Conservation (phyloP, 164 flowering plant species). For the Nelumbo lutea region DNA sequence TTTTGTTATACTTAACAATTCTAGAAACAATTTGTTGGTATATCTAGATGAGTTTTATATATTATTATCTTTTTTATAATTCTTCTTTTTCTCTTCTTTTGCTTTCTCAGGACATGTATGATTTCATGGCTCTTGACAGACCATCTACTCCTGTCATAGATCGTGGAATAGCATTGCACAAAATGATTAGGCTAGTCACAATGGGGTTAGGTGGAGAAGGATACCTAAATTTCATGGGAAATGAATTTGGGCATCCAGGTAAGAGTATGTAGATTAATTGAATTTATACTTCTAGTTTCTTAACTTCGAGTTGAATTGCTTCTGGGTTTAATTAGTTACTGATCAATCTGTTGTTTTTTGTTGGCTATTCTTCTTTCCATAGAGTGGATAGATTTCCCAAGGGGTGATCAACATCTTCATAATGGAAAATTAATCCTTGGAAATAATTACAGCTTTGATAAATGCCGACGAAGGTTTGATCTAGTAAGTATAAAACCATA, state of each 20-base stretch:
- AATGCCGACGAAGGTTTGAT: conserved; percentile 97
- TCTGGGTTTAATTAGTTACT: background rate
- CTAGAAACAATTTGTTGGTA: too few relatives aligned
- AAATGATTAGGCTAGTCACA: conserved; percentile 96
- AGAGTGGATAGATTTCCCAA: conserved; percentile 99
- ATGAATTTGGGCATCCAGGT: conserved; percentile 99
- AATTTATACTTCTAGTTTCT: background rate
- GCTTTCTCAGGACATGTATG: conserved; percentile 91
- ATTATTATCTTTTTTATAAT: background rate
- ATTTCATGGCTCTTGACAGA: conserved; percentile 91
- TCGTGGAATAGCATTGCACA: conserved; percentile 98
- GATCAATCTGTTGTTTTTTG: background rate
- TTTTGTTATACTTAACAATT: too few relatives aligned
- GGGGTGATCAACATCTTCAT: conserved; percentile 77
- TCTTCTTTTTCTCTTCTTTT: background rate
- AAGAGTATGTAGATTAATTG: conserved; percentile 9
- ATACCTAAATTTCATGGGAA: conserved; percentile 98
- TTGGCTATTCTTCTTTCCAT: conserved; percentile 7
- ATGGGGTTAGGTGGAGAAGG: conserved; percentile 99
- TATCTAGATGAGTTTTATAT: too few relatives aligned
- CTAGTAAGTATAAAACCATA: conserved; percentile 49
- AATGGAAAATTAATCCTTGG: conserved; percentile 74
- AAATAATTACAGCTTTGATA: conserved; percentile 75
- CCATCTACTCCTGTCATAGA: conserved; percentile 85
- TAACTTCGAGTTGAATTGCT: background rate